Conservation (phyloP, 495 filamentous ascomycete genomes). For the Aspergillus asperescens region DNA sequence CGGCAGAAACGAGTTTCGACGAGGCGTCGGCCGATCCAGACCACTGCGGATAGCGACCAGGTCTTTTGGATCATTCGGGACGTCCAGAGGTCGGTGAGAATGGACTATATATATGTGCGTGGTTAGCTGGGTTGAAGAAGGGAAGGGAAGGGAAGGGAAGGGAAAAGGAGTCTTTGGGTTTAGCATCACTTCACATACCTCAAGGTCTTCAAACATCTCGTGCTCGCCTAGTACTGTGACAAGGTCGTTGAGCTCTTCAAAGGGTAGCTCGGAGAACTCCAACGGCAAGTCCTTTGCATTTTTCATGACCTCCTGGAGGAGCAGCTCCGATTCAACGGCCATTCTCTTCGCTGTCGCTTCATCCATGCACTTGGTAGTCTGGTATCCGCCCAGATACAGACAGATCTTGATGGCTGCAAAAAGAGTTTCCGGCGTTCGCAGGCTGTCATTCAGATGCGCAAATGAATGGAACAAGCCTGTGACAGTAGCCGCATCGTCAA, state of each 20-base stretch:
- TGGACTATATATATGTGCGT: slow-evolving; percentile 23
- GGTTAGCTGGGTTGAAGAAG: not conserved
- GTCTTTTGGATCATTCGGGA: slow-evolving; percentile 55
- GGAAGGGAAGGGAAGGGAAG: not conserved
- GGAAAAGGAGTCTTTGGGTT: no score
- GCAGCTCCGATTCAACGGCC: slow-evolving; percentile 48
- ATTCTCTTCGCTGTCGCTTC: slow-evolving; percentile 41
- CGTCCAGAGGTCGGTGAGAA: slow-evolving; percentile 56
- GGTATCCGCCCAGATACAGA: slow-evolving; percentile 47
- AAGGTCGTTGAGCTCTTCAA: slow-evolving; percentile 50
- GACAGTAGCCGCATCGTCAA: slow-evolving; percentile 49
- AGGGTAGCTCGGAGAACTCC: slow-evolving; percentile 48
- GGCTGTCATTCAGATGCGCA: slow-evolving; percentile 48
- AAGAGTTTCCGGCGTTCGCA: slow-evolving; percentile 44
- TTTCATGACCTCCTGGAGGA: slow-evolving; percentile 48
- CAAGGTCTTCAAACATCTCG: slow-evolving; percentile 54
- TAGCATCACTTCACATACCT: no score
- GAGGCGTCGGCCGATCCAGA: slow-evolving; percentile 52
- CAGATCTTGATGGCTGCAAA: slow-evolving; percentile 53
- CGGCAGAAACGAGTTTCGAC: slow-evolving; percentile 53
- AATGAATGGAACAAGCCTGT: slow-evolving; percentile 52
- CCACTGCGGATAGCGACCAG: slow-evolving; percentile 50
- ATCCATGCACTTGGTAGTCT: slow-evolving; percentile 36
- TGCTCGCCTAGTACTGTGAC: slow-evolving; percentile 54
- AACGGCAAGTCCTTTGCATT: slow-evolving; percentile 46